phyloP scores from a whole-genome alignment of 495 filamentous ascomycete species.

The Penicillium robsamsonii region DNA sequence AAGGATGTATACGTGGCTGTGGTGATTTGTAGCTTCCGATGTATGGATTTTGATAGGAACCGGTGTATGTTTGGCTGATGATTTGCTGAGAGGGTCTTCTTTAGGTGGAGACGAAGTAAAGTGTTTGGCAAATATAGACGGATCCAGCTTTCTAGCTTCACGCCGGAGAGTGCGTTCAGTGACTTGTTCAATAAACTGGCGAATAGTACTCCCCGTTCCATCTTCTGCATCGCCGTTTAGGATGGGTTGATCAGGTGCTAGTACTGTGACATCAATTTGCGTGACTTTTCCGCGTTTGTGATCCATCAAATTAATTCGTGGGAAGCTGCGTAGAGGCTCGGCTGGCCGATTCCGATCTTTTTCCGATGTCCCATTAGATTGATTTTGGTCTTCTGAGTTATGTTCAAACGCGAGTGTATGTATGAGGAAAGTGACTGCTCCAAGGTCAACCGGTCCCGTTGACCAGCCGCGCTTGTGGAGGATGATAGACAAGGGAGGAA shows the following conservation, averaged over 20 bases:
- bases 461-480: conserved; percentile 68
- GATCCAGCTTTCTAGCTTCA: conserved; percentile 6
- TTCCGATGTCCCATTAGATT: not conserved
- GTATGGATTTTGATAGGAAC: conserved; percentile 47
- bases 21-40: conserved; percentile 57
- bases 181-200: conserved; percentile 14
- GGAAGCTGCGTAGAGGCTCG: conserved; percentile 33
- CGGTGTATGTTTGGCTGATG: conserved; percentile 9
- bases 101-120: not conserved
- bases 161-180: conserved; percentile 14
- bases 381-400: not conserved
- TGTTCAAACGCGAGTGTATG: conserved; percentile 42
- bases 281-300: conserved; percentile 47
- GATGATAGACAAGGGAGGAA: conserved; percentile 53
- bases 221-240: not conserved
- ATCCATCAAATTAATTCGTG: conserved; percentile 26
- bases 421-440: conserved; percentile 58
- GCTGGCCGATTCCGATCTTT: not conserved
- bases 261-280: conserved; percentile 60
- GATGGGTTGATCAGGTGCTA: conserved; percentile 42
- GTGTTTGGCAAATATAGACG: conserved; percentile 12
- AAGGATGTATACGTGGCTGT: conserved; percentile 65
- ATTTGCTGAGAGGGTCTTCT: not conserved
- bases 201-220: conserved; percentile 11
- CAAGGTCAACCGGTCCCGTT: conserved; percentile 53